Evolutionary conservation across 2,329 filamentous ascomycete species (phyloP), one percentile per base, ranked within the genome.

Genomic region (Sporothrix mexicana): DNA sequence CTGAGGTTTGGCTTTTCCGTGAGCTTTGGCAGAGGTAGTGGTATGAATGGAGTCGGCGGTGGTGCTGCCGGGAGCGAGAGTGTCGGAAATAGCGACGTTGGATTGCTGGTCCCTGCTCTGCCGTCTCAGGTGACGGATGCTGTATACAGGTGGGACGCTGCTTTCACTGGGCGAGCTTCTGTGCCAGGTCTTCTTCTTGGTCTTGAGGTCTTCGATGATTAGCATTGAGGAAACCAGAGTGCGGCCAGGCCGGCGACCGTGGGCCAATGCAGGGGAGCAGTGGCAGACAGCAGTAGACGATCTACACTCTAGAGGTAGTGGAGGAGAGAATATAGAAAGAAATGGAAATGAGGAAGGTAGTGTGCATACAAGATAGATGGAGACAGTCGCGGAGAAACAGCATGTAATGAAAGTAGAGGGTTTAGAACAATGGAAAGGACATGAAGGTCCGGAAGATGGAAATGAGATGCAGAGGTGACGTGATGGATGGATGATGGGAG

Each of bases 151-250:
- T 13, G 61, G 66, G 20, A 36, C 25, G 51, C 20, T 68, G 72
- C 13, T 43, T 69, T 53, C 69, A 66, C 62, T 72, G 43, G 25
- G 51, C 13, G 68, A 62, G 57, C 71, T 70, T 53, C 72, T 73
- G 76, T 81, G 81, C 82, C 85, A 85, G 76, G 79, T 79, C 80
- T 79, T 77, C 79, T 81, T 75, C 82, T 73, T 72, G 4, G 76
- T 83, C 77, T 82, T 83, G 73, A 86, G 81, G 79, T 87, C 84
- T 80, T 86, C 81, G 75, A 86, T 82, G 77, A 88, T 88, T 79
- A 88, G 85, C 84, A 88, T 86, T 68, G 55, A 57, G 57, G 15
- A n/a, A 12, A 55, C 30, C 47, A 69, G 20, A 57, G 10, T 15
- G 45, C 10, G 45, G 64, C 17, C 23, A 36, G 20, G 43, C 30